Percentiles rank a stretch among this genome's conserved stretches.
phyloP scores from a whole-genome alignment of 164 flowering plant species.

The Liquidambar formosana region DNA sequence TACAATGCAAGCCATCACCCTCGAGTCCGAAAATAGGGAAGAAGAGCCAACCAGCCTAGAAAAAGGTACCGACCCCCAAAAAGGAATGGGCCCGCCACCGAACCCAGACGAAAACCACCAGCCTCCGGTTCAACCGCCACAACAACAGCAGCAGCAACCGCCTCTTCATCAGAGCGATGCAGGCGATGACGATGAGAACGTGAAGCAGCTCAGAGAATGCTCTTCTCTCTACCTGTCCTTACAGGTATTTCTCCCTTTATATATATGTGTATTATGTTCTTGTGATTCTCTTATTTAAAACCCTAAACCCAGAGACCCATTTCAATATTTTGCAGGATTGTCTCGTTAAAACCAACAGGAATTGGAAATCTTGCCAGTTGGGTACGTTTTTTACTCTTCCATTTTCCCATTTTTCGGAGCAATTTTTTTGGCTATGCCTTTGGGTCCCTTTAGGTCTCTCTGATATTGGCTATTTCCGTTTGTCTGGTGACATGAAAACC shows the following conservation, averaged over 20 bases:
- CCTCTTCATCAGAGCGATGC: constrained; percentile 59
- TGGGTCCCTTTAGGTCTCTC: neutral
- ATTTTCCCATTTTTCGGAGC: neutral
- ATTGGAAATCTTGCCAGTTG: constrained; percentile 79
- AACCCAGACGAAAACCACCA: neutral
- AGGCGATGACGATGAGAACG: constrained; percentile 81
- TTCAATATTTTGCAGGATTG: constrained; percentile 60
- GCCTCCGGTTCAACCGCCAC: constrained; percentile 13
- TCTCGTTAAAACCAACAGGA: constrained; percentile 54
- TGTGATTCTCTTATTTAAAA: constrained; percentile 11
- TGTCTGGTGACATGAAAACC: too few relatives aligned
- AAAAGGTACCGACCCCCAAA: too few relatives aligned
- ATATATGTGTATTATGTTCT: neutral
- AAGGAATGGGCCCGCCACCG: neutral
- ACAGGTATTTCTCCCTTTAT: constrained; percentile 44
- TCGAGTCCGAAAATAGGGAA: too few relatives aligned
- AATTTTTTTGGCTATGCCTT: neutral
- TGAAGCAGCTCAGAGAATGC: constrained; percentile 80
- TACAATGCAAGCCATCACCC: too few relatives aligned
- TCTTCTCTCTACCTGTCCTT: constrained; percentile 63
- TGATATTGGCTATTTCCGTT: too few relatives aligned
- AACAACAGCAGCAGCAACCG: too few relatives aligned
- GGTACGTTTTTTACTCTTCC: constrained; percentile 34
- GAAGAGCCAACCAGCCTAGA: too few relatives aligned
- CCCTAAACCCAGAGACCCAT: constrained; percentile 27